Evolutionary conservation across 768 basidiomycete genomes (phyloP), one percentile per base, ranked within the genome.

Genomic region (Chiua virens): DNA sequence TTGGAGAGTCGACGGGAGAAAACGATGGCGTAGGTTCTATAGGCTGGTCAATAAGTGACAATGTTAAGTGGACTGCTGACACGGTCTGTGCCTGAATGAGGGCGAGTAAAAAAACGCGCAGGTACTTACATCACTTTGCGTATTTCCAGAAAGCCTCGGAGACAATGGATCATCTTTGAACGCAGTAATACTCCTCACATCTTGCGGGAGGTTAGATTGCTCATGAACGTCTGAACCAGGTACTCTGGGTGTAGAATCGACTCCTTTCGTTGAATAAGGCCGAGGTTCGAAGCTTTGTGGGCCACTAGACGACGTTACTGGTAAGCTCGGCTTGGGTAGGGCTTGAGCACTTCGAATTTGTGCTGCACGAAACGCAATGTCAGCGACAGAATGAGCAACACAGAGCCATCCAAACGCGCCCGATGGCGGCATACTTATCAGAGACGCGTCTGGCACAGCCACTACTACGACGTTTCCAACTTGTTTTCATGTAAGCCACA

Each of bases 391-490:
- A 52, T 80, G 78, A 42, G 80, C 71, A 27, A 87, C 86, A 61
- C 85, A 86, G 49, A 87, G 65, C 81, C 84, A 86, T 74, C 85
- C 86, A 71, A 79, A 89, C 13, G 77, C 78, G 30, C 83, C 78
- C 42, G 85, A 78, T 44, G 86, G 84, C 58, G 86, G 84, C 86
- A 89, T 87, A 46, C 39, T 21, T n/a, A n/a, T 30, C 18, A 20
- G 18, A 38, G 18, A 37, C 22, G 17, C 44, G 37, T 41, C 32
- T 3, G 37, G 49, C 55, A 58, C 55, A 53, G 59, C 58, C 58
- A 60, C 38, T 47, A 27, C 27, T n/a, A n/a, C n/a, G n/a, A n/a
- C n/a, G n/a, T n/a, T n/a, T n/a, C n/a, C n/a, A n/a, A n/a, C n/a
- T n/a, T n/a, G n/a, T n/a, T n/a, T n/a, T n/a, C n/a, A n/a, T n/a